phyloP scores from a whole-genome alignment of 2,329 filamentous ascomycete genomes.

The Colletotrichum sansevieriae region DNA sequence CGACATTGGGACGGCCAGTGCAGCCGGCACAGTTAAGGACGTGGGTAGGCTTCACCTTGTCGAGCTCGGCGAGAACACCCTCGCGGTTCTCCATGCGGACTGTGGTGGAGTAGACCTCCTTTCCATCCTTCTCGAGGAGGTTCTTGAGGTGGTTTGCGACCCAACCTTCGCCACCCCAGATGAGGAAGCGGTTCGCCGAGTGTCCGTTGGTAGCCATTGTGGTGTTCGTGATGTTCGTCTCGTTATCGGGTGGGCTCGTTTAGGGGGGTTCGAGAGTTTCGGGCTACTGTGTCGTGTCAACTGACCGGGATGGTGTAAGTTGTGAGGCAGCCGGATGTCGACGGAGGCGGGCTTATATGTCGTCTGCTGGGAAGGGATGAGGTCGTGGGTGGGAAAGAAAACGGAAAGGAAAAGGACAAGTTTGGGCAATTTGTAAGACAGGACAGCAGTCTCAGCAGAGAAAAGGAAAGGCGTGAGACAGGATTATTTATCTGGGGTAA shows the following conservation, averaged over 20 bases:
- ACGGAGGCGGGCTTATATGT: constrained; percentile 28
- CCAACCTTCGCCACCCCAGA: constrained; percentile 76
- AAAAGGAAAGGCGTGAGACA: constrained; percentile 24
- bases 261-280: not conserved
- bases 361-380: constrained; percentile 30
- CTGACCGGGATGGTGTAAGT: constrained; percentile 24
- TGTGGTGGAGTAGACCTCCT: constrained; percentile 71
- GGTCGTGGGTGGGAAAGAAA: constrained; percentile 20
- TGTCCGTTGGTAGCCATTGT: constrained; percentile 49
- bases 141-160: constrained; percentile 71
- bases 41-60: constrained; percentile 72
- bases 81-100: constrained; percentile 75
- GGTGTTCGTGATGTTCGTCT: constrained; percentile 18
- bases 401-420: constrained; percentile 13
- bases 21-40: constrained; percentile 76
- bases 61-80: constrained; percentile 67
- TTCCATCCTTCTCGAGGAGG: constrained; percentile 70
- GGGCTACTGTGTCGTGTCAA: constrained; percentile 14
- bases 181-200: constrained; percentile 64
- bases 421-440: constrained; percentile 37
- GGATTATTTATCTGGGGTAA: constrained; percentile 40
- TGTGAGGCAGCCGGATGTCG: constrained; percentile 1
- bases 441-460: constrained; percentile 7
- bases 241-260: constrained; percentile 22
- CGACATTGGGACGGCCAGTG: constrained; percentile 76